Percentiles rank a stretch among this genome's conserved stretches.
phyloP scores from a whole-genome alignment of 2,329 filamentous ascomycete species.

The Gaeumannomyces tritici region DNA sequence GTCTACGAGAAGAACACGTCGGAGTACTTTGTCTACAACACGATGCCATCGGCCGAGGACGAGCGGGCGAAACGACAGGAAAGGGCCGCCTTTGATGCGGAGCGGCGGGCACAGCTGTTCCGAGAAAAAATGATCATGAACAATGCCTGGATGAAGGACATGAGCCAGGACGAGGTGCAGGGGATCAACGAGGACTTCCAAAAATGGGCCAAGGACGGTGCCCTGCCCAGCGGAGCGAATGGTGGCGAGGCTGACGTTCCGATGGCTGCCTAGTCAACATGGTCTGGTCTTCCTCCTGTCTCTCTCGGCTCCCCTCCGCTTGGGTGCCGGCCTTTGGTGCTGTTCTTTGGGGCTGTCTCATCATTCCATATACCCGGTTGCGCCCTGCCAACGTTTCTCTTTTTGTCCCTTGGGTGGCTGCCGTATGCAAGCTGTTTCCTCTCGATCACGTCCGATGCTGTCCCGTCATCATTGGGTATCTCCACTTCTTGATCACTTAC shows the following conservation, averaged over 20 bases:
- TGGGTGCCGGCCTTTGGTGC: neutral
- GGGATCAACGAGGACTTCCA: slow-evolving; percentile 59
- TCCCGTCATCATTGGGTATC: neutral
- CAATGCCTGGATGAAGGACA: slow-evolving; percentile 69
- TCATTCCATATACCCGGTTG: neutral
- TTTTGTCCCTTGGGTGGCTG: neutral
- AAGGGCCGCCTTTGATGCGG: slow-evolving; percentile 17
- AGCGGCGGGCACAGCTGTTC: slow-evolving; percentile 38
- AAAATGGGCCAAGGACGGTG: slow-evolving; percentile 42
- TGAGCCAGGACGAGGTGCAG: slow-evolving; percentile 68
- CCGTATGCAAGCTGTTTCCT: neutral
- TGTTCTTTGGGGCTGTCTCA: neutral
- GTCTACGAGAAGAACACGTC: slow-evolving; percentile 62
- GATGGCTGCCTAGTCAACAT: neutral
- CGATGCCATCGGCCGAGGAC: slow-evolving; percentile 53
- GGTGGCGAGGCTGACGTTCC: neutral
- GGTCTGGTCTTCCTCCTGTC: neutral
- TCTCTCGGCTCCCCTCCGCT: neutral
- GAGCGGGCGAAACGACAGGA: slow-evolving; percentile 39
- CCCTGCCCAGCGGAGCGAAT: neutral
- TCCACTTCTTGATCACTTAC: neutral
- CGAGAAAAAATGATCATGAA: slow-evolving; percentile 76
- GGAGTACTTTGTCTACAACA: slow-evolving; percentile 65
- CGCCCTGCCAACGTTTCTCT: neutral
- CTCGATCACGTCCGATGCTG: neutral